Evolutionary conservation across 352 stramenopile genomes (phyloP).

Genomic region (Vaucheria bursata): DNA sequence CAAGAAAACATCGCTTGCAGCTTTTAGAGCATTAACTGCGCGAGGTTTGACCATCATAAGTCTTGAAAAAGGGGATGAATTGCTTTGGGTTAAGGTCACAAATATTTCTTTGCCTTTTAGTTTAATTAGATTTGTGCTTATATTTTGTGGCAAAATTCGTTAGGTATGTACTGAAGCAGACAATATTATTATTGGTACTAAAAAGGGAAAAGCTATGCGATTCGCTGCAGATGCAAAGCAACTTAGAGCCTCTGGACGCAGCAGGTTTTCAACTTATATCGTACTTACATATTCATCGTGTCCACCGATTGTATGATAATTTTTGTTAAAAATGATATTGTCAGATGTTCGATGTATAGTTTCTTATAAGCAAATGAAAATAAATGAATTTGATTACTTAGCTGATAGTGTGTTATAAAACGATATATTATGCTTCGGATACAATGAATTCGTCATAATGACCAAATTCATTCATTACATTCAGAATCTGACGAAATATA

Average conservation of each 20-base stretch:
- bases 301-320: too few relatives aligned
- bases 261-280: neutral
- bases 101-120: too few relatives aligned
- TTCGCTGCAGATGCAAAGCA: constrained; percentile 52
- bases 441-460: too few relatives aligned
- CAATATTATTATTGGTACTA: constrained; percentile 60
- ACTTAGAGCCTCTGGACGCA: constrained; percentile 28
- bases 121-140: too few relatives aligned
- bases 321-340: neutral
- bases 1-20: constrained; percentile 65
- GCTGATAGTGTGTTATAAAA: too few relatives aligned
- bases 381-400: too few relatives aligned
- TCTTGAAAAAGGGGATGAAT: constrained; percentile 57
- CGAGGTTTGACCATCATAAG: constrained; percentile 62
- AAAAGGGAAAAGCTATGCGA: constrained; percentile 54
- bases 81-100: constrained; percentile 57
- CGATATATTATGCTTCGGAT: too few relatives aligned
- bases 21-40: constrained; percentile 61
- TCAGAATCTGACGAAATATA: too few relatives aligned
- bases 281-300: neutral
- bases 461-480: neutral
- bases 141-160: too few relatives aligned
- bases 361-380: neutral
- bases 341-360: neutral
- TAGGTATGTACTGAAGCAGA: constrained; percentile 58